Conservation (phyloP, 176 grass and related monocot genomes). For the Coix lacrymajobi region DNA sequence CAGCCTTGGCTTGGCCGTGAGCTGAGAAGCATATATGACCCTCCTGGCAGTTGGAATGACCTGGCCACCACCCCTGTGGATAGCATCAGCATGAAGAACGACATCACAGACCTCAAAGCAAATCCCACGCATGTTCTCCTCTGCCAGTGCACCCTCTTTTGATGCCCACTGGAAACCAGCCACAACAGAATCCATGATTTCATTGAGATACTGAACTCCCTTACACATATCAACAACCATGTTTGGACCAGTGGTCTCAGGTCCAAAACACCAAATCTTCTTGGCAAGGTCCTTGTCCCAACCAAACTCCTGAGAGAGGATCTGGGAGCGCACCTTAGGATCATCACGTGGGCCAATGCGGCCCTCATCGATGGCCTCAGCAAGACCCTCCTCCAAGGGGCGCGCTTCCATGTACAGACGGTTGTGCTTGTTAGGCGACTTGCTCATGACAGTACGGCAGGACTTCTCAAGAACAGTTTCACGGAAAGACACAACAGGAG, state of each 20-base stretch:
- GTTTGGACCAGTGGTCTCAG: slow-evolving; percentile 68
- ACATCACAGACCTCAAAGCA: slow-evolving; percentile 82
- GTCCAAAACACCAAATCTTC: slow-evolving; percentile 93
- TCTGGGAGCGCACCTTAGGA: slow-evolving; percentile 68
- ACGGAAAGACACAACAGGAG: slow-evolving; percentile 83
- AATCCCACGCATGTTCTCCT: slow-evolving; percentile 74
- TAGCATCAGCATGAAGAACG: slow-evolving; percentile 72
- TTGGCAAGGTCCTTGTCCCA: slow-evolving; percentile 90
- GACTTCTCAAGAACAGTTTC: slow-evolving; percentile 79
- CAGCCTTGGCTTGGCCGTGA: slow-evolving; percentile 67
- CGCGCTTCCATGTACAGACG: slow-evolving; percentile 76
- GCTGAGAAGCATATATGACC: slow-evolving; percentile 62
- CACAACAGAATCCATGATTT: slow-evolving; percentile 76
- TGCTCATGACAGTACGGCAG: slow-evolving; percentile 68
- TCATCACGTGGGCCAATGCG: slow-evolving; percentile 77
- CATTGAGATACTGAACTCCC: slow-evolving; percentile 79
- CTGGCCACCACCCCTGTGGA: slow-evolving; percentile 71
- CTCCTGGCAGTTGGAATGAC: slow-evolving; percentile 66
- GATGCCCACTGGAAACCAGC: slow-evolving; percentile 81
- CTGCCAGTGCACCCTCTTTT: slow-evolving; percentile 65
- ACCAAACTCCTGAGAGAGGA: slow-evolving; percentile 68
- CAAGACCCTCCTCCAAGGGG: slow-evolving; percentile 56
- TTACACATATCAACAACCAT: slow-evolving; percentile 88
- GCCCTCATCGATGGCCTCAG: slow-evolving; percentile 66
- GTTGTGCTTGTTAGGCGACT: slow-evolving; percentile 83